phyloP scores from a whole-genome alignment of 176 grass and related monocot genomes.

The Phoenix roebelenii region DNA sequence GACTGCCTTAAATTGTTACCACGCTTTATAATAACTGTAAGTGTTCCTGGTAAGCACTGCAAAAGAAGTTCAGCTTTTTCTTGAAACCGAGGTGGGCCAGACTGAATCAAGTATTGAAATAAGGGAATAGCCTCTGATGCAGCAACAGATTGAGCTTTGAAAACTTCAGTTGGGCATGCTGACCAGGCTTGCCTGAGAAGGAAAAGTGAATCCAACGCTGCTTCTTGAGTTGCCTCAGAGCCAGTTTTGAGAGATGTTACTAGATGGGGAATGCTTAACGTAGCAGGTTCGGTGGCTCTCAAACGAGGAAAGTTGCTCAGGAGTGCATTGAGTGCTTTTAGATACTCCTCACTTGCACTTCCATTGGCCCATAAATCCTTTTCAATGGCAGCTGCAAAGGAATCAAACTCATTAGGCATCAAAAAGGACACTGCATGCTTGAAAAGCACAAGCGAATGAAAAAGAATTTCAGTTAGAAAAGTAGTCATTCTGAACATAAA shows the following conservation, averaged over 20 bases:
- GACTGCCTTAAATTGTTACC: conserved; percentile 91
- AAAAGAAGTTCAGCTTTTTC: conserved; percentile 91
- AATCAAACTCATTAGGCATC: conserved; percentile 13
- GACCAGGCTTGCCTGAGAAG: conserved; percentile 97
- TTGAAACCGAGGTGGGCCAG: conserved; percentile 92
- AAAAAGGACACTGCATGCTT: neutral
- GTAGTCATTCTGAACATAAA: too few species aligned
- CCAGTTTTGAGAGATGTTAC: conserved; percentile 95
- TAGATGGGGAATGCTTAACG: conserved; percentile 85
- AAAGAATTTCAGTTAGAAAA: too few species aligned
- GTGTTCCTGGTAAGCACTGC: conserved; percentile 93
- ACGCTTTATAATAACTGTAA: conserved; percentile 95
- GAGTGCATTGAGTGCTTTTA: conserved; percentile 88
- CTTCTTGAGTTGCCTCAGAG: conserved; percentile 94
- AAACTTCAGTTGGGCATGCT: conserved; percentile 85
- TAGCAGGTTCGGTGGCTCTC: conserved; percentile 90
- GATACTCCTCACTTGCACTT: conserved; percentile 93
- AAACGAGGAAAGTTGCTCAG: conserved; percentile 95
- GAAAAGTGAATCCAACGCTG: conserved; percentile 91
- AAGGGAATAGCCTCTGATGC: conserved; percentile 96
- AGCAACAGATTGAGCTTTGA: conserved; percentile 94
- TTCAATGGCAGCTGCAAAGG: conserved; percentile 79
- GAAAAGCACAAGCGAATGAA: too few species aligned
- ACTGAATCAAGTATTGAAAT: conserved; percentile 97
- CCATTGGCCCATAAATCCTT: conserved; percentile 93